Conservation (phyloP, 176 grass and related monocot species). For the Aegilops bicornis region DNA sequence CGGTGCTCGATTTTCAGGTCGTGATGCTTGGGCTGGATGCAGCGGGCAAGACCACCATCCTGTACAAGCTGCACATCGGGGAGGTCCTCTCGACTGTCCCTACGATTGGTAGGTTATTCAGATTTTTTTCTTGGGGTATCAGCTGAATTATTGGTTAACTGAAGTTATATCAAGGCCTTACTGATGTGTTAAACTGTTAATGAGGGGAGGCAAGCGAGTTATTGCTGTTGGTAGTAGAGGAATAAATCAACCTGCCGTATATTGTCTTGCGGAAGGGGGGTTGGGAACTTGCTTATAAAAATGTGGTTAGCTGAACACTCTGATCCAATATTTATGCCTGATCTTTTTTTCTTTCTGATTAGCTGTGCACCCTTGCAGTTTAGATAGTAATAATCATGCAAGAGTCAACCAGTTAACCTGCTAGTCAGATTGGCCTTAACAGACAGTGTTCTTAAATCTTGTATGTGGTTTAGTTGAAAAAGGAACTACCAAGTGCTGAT, state of each 20-base stretch:
- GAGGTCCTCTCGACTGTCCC: conserved; percentile 81
- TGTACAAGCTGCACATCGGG: conserved; percentile 83
- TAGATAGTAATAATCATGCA: neutral
- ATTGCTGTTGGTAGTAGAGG: neutral
- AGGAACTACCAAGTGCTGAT: neutral
- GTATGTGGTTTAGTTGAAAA: neutral
- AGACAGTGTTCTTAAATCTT: neutral
- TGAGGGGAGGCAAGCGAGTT: neutral
- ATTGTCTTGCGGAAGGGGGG: neutral
- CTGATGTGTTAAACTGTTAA: neutral
- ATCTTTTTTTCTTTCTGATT: neutral
- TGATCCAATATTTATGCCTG: neutral
- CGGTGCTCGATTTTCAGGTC: conserved; percentile 38
- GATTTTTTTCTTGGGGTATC: neutral
- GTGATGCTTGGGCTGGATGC: conserved; percentile 86
- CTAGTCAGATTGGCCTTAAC: neutral
- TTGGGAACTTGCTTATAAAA: neutral
- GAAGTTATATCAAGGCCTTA: neutral
- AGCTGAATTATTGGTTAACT: neutral
- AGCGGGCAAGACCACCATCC: conserved; percentile 73
- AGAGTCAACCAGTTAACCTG: conserved; percentile 6
- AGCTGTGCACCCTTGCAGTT: neutral
- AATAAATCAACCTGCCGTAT: neutral
- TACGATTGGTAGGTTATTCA: conserved; percentile 55
- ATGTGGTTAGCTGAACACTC: neutral